Conservation (phyloP, 179 eudicot species). For the Monotropa hypopitys region DNA sequence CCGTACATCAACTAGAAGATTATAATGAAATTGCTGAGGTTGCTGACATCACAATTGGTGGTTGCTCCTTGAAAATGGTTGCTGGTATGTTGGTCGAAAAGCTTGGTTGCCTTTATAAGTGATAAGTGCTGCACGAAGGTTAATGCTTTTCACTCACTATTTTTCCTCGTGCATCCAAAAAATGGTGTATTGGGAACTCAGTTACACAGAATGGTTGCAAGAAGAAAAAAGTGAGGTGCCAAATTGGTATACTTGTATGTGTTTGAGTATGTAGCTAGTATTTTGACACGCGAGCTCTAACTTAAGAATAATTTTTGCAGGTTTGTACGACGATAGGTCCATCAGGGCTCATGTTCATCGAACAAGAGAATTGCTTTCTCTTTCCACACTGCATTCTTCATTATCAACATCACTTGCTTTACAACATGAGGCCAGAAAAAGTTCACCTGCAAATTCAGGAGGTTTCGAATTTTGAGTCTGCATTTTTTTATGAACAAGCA, state of each 20-base stretch:
- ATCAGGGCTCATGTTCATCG: constrained; percentile 93
- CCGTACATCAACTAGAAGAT: constrained; percentile 67
- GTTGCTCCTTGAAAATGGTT: constrained; percentile 87
- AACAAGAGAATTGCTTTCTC: constrained; percentile 85
- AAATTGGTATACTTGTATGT: not conserved
- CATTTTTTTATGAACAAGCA: not conserved
- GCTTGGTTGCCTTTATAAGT: constrained; percentile 4
- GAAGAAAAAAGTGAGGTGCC: constrained; percentile 6
- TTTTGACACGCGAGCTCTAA: constrained; percentile 9
- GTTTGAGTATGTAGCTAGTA: not conserved
- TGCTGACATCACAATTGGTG: constrained; percentile 75
- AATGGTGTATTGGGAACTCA: not conserved
- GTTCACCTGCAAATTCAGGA: constrained; percentile 40
- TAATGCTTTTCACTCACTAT: not conserved
- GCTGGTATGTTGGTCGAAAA: constrained; percentile 40
- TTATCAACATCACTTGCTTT: constrained; percentile 81
- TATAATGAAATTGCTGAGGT: constrained; percentile 91
- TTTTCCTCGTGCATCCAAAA: constrained; percentile 1
- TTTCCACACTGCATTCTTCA: constrained; percentile 70
- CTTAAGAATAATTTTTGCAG: constrained; percentile 30
- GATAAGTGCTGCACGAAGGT: not conserved
- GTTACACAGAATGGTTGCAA: not conserved
- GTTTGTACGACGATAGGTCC: constrained; percentile 84
- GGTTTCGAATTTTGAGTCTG: constrained; percentile 31
- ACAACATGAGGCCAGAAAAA: constrained; percentile 58